Conservation (phyloP, 2,329 filamentous ascomycete species). For the Apiospora kogelbergensis region DNA sequence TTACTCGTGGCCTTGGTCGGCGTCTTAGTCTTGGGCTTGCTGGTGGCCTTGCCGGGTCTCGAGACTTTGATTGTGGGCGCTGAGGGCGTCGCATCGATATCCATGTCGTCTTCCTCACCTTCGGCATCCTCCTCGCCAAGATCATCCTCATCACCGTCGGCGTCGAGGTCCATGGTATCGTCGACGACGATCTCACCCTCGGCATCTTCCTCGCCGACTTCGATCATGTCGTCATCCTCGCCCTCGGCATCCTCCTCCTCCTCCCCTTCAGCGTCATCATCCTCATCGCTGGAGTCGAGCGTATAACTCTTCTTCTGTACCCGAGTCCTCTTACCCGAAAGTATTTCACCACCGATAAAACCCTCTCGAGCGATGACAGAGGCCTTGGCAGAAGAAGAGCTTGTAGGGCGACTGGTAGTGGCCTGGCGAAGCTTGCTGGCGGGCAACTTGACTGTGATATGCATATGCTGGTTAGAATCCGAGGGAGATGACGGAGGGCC, state of each 20-base stretch:
- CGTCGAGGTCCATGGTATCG: conserved; percentile 42
- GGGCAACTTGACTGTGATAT: conserved; percentile 53
- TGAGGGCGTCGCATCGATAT: conserved; percentile 34
- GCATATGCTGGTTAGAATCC: conserved; percentile 45
- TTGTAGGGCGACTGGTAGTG: conserved; percentile 39
- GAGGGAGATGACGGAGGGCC: conserved; percentile 45
- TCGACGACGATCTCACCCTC: conserved; percentile 34
- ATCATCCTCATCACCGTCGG: conserved; percentile 40
- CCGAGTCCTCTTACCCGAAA: conserved; percentile 52
- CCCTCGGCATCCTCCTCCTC: conserved; percentile 37
- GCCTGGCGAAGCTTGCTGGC: conserved; percentile 53
- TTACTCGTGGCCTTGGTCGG: conserved; percentile 29
- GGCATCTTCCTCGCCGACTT: conserved; percentile 30
- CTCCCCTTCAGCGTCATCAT: conserved; percentile 40
- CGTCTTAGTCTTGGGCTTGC: conserved; percentile 27
- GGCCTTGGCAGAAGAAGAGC: conserved; percentile 24
- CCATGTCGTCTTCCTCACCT: conserved; percentile 53
- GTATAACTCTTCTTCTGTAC: conserved; percentile 61
- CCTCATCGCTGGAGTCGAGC: conserved; percentile 51
- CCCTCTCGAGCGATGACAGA: conserved; percentile 32
- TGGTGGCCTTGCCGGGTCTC: conserved; percentile 36
- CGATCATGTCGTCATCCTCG: conserved; percentile 36
- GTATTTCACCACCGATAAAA: conserved; percentile 47
- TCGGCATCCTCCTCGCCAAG: conserved; percentile 42
- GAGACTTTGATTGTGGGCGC: conserved; percentile 50